Conservation (phyloP, 164 flowering plant species). For the Annona squamosa region DNA sequence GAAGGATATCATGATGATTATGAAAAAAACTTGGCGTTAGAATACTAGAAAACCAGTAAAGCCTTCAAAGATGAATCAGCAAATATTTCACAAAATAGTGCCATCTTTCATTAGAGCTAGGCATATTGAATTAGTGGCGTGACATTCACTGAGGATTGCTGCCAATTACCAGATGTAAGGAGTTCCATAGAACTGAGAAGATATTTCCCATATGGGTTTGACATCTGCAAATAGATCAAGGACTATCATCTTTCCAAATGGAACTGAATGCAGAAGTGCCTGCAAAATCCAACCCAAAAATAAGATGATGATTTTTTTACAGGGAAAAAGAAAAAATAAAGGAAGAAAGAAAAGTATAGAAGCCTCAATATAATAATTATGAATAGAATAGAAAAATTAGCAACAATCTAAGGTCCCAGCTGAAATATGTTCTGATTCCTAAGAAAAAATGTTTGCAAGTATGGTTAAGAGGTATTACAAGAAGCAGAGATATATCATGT, state of each 20-base stretch:
- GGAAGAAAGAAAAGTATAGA: neutral
- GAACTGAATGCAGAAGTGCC: conserved; percentile 98
- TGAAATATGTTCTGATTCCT: neutral
- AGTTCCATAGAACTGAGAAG: conserved; percentile 88
- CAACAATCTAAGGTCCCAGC: neutral
- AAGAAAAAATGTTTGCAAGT: neutral
- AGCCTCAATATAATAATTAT: neutral
- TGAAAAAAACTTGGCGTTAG: neutral
- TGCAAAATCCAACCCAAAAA: conserved; percentile 23
- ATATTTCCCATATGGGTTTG: conserved; percentile 77
- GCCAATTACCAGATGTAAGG: conserved; percentile 74
- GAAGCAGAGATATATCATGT: too few species aligned
- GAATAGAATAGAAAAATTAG: neutral
- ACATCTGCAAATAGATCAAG: conserved; percentile 98
- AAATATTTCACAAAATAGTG: neutral
- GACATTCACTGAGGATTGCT: neutral
- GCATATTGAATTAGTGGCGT: neutral
- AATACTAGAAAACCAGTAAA: neutral
- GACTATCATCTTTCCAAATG: conserved; percentile 94
- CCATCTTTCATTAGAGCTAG: neutral
- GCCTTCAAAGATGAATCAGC: neutral
- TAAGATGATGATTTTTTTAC: neutral
- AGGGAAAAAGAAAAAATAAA: too few species aligned
- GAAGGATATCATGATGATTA: conserved; percentile 2
- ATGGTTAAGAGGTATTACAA: too few species aligned